Evolutionary conservation across 768 basidiomycete species (phyloP), one percentile per base, ranked within the genome.

Genomic region (Leccinellum luteum): DNA sequence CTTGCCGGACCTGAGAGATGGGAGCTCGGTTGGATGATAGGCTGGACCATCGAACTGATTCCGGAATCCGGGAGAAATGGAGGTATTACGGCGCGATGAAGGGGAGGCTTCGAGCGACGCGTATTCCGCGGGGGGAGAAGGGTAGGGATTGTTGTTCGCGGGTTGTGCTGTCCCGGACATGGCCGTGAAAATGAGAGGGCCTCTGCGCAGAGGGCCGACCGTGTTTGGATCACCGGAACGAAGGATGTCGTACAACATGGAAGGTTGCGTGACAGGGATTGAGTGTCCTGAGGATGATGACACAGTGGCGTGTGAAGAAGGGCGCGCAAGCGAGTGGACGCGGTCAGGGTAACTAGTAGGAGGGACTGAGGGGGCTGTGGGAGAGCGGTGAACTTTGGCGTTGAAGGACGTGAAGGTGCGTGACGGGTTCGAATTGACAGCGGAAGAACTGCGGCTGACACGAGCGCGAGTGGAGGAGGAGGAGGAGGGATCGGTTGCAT

Each of bases 141-240:
- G 66, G 55, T 73, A 68, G 2, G 65, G 45, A 28, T 54, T 57
- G 0, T 53, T 45, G n/a, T 30, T n/a, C 6, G 23, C 7, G 6
- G 34, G 23, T 19, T 49, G 27, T 72, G 65, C 28, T 66, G 67
- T 6, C 65, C 56, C 52, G 13, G 76, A 74, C 79, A 81, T 83
- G 4, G 85, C 83, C 6, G 84, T 69, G 55, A 89, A 89, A 31
- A 89, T 89, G 23, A 84, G 75, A 1, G 87, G 85, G 21, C 81
- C 83, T 19, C 80, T 81, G 55, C 74, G 76, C 6, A 70, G 47
- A 4, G 67, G 60, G 59, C 62, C 6, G 52, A 44, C 48, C 54
- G 32, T 61, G 53, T 54, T 69, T 5, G 60, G 1, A 31, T 57
- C 52, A 30, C 59, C 65, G 1, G 65, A 59, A 47, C 67, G 63